These are phyloP conservation scores for Mucor indicus DNA, from an alignment of 371 early-diverging fungal species.

Conservation along the genomic window DNA sequence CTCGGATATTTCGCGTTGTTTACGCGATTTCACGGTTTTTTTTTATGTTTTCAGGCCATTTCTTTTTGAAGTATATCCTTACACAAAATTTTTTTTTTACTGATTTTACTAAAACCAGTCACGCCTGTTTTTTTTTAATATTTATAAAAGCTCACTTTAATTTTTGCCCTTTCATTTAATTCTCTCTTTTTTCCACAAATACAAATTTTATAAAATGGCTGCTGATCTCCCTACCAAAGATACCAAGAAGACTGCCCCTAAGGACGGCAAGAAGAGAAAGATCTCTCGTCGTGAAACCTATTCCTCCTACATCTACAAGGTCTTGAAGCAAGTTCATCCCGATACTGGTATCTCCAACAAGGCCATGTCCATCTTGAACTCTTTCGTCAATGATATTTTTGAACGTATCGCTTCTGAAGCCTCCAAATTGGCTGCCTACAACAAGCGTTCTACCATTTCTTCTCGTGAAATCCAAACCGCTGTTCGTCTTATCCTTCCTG, in stretches of 20 bases:
- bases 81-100: background rate
- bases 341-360: conserved; percentile 98
- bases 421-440: conserved; percentile 92
- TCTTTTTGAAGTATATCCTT: too few relatives aligned
- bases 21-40: conserved; percentile 21
- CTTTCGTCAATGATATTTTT: conserved; percentile 97
- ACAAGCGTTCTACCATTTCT: conserved; percentile 94
- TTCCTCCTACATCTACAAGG: conserved; percentile 95
- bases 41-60: background rate
- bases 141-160: too few relatives aligned
- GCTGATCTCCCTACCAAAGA: conserved; percentile 50
- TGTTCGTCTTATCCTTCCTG: conserved; percentile 91
- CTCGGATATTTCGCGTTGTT: conserved; percentile 21
- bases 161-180: conserved; percentile 8
- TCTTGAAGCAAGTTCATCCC: conserved; percentile 96
- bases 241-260: conserved; percentile 15
- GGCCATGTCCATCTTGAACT: conserved; percentile 98
- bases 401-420: conserved; percentile 91
- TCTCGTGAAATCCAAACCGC: conserved; percentile 96
- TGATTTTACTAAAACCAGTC: conserved; percentile 8
- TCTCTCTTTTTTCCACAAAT: conserved; percentile 4
- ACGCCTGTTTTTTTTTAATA: conserved; percentile 4
- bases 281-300: conserved; percentile 84
- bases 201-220: conserved; percentile 18
- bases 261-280: conserved; percentile 59